Base-by-base conservation (phyloP, 257 asterid genomes). In the Nicotiana attenuata region DNA sequence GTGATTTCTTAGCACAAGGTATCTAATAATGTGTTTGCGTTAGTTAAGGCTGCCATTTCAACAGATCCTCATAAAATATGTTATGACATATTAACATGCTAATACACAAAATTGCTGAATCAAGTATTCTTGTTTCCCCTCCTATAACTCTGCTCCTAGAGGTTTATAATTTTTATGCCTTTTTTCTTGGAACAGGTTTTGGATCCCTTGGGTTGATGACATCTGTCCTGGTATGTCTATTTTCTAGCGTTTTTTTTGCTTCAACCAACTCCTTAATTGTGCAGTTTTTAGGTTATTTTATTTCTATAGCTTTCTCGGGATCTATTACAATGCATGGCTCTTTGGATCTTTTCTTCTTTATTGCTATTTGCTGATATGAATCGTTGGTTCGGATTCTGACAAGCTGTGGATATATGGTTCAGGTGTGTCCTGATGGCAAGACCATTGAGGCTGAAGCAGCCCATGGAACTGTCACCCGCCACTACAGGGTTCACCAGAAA, bases 181-280 rank as follows among this genome's bases (percentile, higher is more conserved):
- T 66, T 80, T 19, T 41, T 75, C 47, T 82, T 80, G 73, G 77
- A 15, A 57, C 92, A 96, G 99, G 99, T 67, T 94, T 96, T 86
- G 99, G 99, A 89, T 96, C 99, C 69, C 99, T 96, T 85, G 99
- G 99, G 65, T 87, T 96, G 91, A 96, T 96, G 99, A 94, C 99
- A 55, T 96, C 99, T 1, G 99, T 96, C 85, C 87, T 96, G 97
- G 99, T 96, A 90, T 57, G 95, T 78, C 63, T 83, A 73, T 47
- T 7, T 71, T 50, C 45, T 15, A 47, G 10, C 19, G 22, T 53
- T 22, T 83, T 7, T 41, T 83, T 14, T 45, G 38, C 60, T 71
- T 47, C 61, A 73, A 22, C n/a, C 78, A 22, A 47, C 61, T 47
- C 26, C 63, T 66, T 66, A 66, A 33, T 50, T 24, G 7, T 22